Percentiles rank a stretch among this genome's conserved stretches.
These are phyloP conservation scores for Pseudopyricularia cyperi DNA, from an alignment of 2,329 filamentous ascomycete genomes.

Conservation along the genomic window DNA sequence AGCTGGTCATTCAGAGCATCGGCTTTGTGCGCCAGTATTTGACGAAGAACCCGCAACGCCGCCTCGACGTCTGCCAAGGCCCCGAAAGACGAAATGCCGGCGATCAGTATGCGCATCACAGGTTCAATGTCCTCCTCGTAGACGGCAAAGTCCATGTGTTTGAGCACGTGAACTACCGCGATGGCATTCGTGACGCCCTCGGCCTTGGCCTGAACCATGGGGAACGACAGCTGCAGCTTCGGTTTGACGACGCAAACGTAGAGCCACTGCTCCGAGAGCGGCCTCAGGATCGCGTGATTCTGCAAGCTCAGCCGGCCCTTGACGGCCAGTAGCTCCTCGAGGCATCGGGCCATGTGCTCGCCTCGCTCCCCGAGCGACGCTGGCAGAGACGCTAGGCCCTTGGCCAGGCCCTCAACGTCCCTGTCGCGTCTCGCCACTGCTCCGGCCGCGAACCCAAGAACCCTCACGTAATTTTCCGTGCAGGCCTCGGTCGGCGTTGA, in stretches of 20 bases:
- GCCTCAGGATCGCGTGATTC: slow-evolving; percentile 28
- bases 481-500: neutral
- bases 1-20: slow-evolving; percentile 33
- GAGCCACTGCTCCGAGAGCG: slow-evolving; percentile 30
- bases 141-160: slow-evolving; percentile 33
- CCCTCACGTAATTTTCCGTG: slow-evolving; percentile 8
- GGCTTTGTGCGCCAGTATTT: slow-evolving; percentile 31
- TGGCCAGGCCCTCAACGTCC: slow-evolving; percentile 17
- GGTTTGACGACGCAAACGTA: slow-evolving; percentile 33
- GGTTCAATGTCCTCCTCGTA: slow-evolving; percentile 35
- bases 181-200: slow-evolving; percentile 27
- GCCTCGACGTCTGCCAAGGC: slow-evolving; percentile 29
- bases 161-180: slow-evolving; percentile 33
- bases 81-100: slow-evolving; percentile 27
- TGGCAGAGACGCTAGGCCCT: slow-evolving; percentile 17
- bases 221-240: slow-evolving; percentile 29
- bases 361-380: slow-evolving; percentile 17
- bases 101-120: slow-evolving; percentile 36
- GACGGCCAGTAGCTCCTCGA: slow-evolving; percentile 28
- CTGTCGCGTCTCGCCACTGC: slow-evolving; percentile 19
- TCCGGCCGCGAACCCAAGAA: slow-evolving; percentile 15
- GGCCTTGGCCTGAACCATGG: slow-evolving; percentile 11
- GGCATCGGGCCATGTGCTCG: slow-evolving; percentile 24
- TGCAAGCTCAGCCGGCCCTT: slow-evolving; percentile 24
- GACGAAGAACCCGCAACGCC: slow-evolving; percentile 33